Conservation (phyloP, 1,284 basidiomycete genomes). For the Serendipita sp. region DNA sequence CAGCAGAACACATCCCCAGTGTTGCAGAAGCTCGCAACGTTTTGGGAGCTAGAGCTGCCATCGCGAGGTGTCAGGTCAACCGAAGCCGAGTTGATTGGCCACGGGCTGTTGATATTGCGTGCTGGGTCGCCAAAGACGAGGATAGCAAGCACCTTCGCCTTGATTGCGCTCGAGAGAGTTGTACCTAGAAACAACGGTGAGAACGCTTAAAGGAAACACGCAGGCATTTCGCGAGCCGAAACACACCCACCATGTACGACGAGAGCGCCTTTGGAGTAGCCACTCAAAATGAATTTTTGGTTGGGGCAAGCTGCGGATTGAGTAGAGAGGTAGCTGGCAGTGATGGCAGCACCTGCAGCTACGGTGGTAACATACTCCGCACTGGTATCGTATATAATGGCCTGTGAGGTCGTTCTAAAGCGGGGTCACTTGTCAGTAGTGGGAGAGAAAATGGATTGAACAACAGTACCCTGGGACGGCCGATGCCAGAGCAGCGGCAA, state of each 20-base stretch:
- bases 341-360: not conserved
- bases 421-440: not conserved
- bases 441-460: not conserved
- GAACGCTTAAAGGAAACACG: not conserved
- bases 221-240: not conserved
- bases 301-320: not conserved
- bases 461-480: not conserved
- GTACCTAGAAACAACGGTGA: not conserved
- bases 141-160: not conserved
- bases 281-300: not conserved
- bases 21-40: not conserved
- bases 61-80: slow-evolving; percentile 1
- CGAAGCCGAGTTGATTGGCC: not conserved
- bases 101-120: not conserved
- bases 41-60: not conserved
- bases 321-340: not conserved
- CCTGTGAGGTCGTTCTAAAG: not conserved
- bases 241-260: not conserved
- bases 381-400: not conserved
- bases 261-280: no score
- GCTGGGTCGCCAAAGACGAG: slow-evolving; percentile 5
- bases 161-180: not conserved
- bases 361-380: not conserved
- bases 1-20: not conserved
- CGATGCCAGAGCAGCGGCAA: not conserved